These are phyloP conservation scores for Tylopilus subfusipes DNA, from an alignment of 768 basidiomycete species.

Conservation along the genomic window DNA sequence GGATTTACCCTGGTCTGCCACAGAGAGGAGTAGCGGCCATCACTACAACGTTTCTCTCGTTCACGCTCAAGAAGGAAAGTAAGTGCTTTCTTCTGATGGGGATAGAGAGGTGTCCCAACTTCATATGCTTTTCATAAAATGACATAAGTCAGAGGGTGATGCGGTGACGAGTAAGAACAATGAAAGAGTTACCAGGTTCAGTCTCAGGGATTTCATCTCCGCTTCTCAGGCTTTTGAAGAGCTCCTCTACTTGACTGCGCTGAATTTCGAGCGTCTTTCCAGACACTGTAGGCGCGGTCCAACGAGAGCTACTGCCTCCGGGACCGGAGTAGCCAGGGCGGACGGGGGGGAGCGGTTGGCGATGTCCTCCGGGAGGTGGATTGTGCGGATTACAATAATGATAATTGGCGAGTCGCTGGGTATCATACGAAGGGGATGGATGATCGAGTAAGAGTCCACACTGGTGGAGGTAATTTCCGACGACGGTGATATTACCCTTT, in stretches of 20 bases:
- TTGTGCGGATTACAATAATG: conserved; percentile 90
- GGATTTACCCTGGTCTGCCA: conserved; percentile 62
- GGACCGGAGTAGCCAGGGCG: conserved; percentile 40
- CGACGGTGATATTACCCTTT: conserved; percentile 84
- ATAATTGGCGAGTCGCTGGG: conserved; percentile 53
- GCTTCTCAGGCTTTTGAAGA: conserved; percentile 84
- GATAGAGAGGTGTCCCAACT: conserved; percentile 85
- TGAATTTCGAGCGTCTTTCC: conserved; percentile 88
- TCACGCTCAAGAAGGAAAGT: conserved; percentile 92
- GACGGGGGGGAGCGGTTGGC: conserved; percentile 38
- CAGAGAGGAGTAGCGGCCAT: conserved; percentile 65
- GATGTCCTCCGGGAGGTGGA: conserved; percentile 68
- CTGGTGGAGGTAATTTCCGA: conserved; percentile 71
- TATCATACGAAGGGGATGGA: conserved; percentile 66
- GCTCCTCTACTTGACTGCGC: conserved; percentile 87
- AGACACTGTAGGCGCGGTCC: conserved; percentile 53
- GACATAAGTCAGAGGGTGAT: conserved; percentile 16
- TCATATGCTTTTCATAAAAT: conserved; percentile 46
- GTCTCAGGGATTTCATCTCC: conserved; percentile 87
- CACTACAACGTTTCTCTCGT: conserved; percentile 53
- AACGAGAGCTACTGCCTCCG: conserved; percentile 41
- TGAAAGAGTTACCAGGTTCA: conserved; percentile 64
- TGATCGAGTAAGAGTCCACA: conserved; percentile 74
- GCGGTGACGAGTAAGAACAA: conserved; percentile 10
- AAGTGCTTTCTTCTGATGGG: conserved; percentile 97